Percentiles rank a stretch among this genome's conserved stretches.
These are phyloP conservation scores for Trichoderma polysporum DNA, from an alignment of 2,329 filamentous ascomycete species.

Conservation along the genomic window DNA sequence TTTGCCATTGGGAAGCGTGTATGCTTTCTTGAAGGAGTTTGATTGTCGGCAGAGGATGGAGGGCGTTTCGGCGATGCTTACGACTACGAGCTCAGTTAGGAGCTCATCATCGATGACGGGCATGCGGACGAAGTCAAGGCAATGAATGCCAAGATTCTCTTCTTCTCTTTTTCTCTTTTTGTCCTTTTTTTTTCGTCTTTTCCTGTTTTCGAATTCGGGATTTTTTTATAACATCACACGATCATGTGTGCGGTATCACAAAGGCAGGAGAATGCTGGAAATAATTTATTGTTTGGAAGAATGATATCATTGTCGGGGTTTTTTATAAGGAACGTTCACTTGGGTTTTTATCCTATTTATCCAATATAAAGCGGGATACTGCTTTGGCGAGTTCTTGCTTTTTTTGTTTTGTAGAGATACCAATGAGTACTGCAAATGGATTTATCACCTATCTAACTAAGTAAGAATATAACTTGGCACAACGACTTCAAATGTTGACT, in stretches of 20 bases:
- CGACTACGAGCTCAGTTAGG: conserved; percentile 8
- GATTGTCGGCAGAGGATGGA: conserved; percentile 20
- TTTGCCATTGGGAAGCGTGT: conserved; percentile 24
- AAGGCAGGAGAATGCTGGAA: background rate
- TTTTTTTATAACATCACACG: background rate
- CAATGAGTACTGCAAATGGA: background rate
- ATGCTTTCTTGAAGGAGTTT: conserved; percentile 24
- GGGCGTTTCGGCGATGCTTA: conserved; percentile 16
- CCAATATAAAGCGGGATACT: background rate
- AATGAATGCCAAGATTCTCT: background rate
- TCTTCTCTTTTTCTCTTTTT: background rate
- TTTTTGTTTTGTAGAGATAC: background rate
- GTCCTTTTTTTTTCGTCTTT: background rate
- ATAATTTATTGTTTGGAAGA: background rate
- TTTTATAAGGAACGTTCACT: background rate
- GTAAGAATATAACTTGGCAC: too few species aligned
- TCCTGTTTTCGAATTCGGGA: background rate
- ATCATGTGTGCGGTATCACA: background rate
- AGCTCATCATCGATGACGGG: conserved; percentile 9
- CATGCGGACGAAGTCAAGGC: conserved; percentile 6
- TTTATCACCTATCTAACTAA: too few species aligned
- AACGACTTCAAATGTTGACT: too few species aligned
- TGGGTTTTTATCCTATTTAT: background rate
- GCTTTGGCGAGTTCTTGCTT: conserved; percentile 1
- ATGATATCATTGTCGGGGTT: background rate